Percentiles rank a stretch among this genome's conserved stretches.
Evolutionary conservation across 495 filamentous ascomycete species (phyloP).

Genomic region (Penicillium chermesinum): DNA sequence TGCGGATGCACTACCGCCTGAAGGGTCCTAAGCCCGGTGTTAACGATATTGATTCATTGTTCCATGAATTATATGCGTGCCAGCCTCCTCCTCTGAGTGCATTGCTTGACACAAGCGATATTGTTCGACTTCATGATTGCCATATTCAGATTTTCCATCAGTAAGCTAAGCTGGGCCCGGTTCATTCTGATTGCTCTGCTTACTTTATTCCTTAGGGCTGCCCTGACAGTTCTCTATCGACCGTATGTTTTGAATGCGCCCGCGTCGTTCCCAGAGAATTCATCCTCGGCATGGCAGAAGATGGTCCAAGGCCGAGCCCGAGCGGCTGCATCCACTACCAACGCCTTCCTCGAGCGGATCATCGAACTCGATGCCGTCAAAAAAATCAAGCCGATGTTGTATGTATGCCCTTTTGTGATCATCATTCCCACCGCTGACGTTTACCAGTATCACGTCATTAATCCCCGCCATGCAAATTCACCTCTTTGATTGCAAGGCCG

Average conservation of each 20-base stretch:
- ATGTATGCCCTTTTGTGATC: too few species aligned
- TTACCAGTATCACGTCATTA: slow-evolving; percentile 1
- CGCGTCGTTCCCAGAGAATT: slow-evolving; percentile 1
- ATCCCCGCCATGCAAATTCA: slow-evolving; percentile 6
- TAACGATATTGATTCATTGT: neutral
- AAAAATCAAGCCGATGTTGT: slow-evolving; percentile 5
- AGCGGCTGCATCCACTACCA: neutral
- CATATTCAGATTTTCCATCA: slow-evolving; percentile 3
- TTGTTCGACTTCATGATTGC: neutral
- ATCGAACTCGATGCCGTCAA: slow-evolving; percentile 3
- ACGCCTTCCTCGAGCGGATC: neutral
- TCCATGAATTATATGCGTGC: neutral
- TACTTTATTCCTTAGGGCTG: neutral
- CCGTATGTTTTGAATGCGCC: slow-evolving; percentile 2
- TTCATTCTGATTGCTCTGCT: neutral
- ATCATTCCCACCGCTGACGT: too few species aligned
- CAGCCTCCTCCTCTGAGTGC: neutral
- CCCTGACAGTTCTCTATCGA: neutral
- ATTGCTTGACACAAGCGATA: neutral
- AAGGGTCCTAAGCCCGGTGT: neutral
- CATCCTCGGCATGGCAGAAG: neutral
- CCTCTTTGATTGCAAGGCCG: slow-evolving; percentile 5
- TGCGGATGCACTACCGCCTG: neutral
- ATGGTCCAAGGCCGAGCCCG: neutral
- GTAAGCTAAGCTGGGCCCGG: neutral